Base-by-base conservation (phyloP, 2,329 filamentous ascomycete genomes). In the Zelopaecilomyces penicillatus region DNA sequence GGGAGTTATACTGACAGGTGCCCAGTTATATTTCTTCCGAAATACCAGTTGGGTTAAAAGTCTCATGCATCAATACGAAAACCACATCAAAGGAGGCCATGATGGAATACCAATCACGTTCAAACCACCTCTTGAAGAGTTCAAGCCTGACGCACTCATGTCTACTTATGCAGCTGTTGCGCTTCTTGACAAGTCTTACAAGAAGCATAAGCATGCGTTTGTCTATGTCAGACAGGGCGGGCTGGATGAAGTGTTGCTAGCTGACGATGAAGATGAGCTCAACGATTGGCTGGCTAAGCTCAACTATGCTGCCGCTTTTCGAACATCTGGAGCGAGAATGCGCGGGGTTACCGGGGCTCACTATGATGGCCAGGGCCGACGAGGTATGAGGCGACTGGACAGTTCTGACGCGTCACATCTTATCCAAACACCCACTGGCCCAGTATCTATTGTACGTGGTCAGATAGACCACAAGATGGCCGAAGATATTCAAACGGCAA, bases 211-310 rank as follows among this genome's bases (percentile, higher is more conserved):
- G 65, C 82, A 97, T 63, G 87, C 93, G 0, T 96, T 98, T 58
- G 76, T 90, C 10, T 91, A 96, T 56, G 86, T 95, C 48, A 81
- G 88, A 30, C 87, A 93, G 52, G 85, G 86, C 41, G 86, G 88
- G 1, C 71, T 90, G 34, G 91, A 98, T 57, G 93, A 98, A 60
- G 83, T 91, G 1, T 83, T 98, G 33, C 70, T 97, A 12, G 91
- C 93, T 5, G 90, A 96, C 55, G 88, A 81, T 43, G 93, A 98
- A 56, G 73, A 80, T 1, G 93, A 98, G 56, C 82, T 95, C 75
- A 95, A 96, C 57, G 93, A 98, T 60, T 98, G 93, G 93, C 71
- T 98, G 29, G 87, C 86, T 6, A 93, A 95, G 58, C 76, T 98
- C 48, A 98, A 98, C 62, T 97, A 97, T 60, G 91, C 91, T 31